Base-by-base conservation (phyloP, 306 rosid species). In the Crataegus laevigata region DNA sequence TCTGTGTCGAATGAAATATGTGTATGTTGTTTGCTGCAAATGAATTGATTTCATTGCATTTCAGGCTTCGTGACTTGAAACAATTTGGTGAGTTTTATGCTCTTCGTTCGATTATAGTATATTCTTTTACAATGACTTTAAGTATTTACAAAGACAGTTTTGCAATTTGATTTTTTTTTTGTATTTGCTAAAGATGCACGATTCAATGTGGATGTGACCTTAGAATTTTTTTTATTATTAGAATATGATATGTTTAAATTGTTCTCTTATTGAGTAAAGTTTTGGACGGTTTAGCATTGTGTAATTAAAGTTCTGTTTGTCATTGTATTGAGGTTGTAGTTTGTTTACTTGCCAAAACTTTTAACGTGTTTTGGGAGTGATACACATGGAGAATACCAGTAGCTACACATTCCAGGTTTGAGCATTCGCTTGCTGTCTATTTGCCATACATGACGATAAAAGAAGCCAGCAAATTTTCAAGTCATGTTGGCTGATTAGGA, bases 371-470 rank as follows among this genome's bases (percentile, higher is more conserved):
- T 87, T 87, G 91, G 98, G 98, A 76, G 28, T 89, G 62, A 55
- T 97, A 1, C n/a, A 91, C 79, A 68, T 84, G 91, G 97, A 91
- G 75, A 91, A 91, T 83, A 28, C 97, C 98, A 4, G 98, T 96
- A 69, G 97, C 97, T 58, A 86, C 90, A 43, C 98, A 94, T 84
- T 88, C 97, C 66, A 86, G 98, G 78, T 94, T 94, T 71, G 97
- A 91, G 84, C 98, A 94, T 84, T 94, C 98, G 5, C 92, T 94
- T 80, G 98, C 96, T 38, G 98, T 94, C 85, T 91, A 90, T 80
- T 94, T 93, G 89, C 90, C 43, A 40, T 9, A 40, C 43, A 36
- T 36, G 40, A 36, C 40, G 40, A 36, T 36, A 36, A 36, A 6
- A 8, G 9, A 36, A 36, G 8, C 40, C 8, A 36, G 1, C 40